Evolutionary conservation across 371 early-diverging fungal genomes (phyloP).

Genomic region (Dichotomocladium elegans): DNA sequence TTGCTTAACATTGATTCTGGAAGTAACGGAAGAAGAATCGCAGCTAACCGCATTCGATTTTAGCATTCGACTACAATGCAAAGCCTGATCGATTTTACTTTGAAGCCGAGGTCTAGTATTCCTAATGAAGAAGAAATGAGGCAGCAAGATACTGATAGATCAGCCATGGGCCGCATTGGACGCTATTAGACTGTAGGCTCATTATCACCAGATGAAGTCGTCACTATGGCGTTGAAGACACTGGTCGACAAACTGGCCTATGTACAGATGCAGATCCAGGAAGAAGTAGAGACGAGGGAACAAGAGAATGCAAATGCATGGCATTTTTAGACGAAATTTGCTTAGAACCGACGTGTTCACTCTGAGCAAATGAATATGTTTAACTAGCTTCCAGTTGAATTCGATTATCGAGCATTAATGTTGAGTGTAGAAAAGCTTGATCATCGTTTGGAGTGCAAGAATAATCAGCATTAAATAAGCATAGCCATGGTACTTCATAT

Average conservation of each 20-base stretch:
- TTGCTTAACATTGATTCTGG: neutral
- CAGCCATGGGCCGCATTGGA: too few relatives aligned
- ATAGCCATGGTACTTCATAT: too few relatives aligned
- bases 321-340: constrained; percentile 18
- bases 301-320: constrained; percentile 26
- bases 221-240: constrained; percentile 75
- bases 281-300: constrained; percentile 50
- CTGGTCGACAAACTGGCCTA: constrained; percentile 81
- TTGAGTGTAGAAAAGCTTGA: too few relatives aligned
- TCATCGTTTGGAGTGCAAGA: too few relatives aligned
- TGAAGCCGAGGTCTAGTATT: constrained; percentile 85
- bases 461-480: too few relatives aligned
- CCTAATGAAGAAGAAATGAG: too few relatives aligned
- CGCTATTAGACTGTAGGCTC: constrained; percentile 86
- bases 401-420: too few relatives aligned
- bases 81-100: constrained; percentile 88
- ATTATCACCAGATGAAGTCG: constrained; percentile 84
- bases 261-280: constrained; percentile 72
- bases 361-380: too few relatives aligned
- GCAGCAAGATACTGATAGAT: neutral
- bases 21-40: neutral
- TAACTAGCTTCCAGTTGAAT: too few relatives aligned
- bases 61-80: constrained; percentile 84
- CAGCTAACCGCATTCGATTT: too few relatives aligned
- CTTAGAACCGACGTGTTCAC: too few relatives aligned